Evolutionary conservation across 164 flowering plant species (phyloP), one percentile per base, ranked within the genome.

Genomic region (Amborella trichopoda): DNA sequence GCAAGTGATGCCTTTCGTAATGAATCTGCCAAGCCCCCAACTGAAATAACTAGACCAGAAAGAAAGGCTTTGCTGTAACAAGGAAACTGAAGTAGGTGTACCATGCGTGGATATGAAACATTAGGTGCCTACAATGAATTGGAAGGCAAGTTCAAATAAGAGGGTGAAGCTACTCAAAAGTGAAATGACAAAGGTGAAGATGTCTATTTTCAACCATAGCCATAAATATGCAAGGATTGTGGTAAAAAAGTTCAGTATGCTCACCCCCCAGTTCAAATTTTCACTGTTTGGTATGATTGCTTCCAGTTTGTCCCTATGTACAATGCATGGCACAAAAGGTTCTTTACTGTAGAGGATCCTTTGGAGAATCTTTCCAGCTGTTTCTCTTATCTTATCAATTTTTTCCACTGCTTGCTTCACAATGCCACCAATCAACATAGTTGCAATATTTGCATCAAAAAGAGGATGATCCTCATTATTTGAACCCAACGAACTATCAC

Each of bases 11-110:
- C 78, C 65, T 76, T 87, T 54, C 72, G 73, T 67, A 91, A 68
- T n/a, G 88, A 87, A 49, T 87, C 96, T 80, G 84, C 88, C 62
- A 87, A 56, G 19, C 96, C 99, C 50, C 99, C 99, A 63, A 71
- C 50, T 23, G 96, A 76, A 41, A 80, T 68, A 53, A 91, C 99
- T 53, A 87, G 68, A 26, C 95, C 99, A 54, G 95, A 84, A 37
- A 87, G 50, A n/a, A 91, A 62, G 51, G 49, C 49, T 59, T 59
- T 82, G 54, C 99, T 82, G 50, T 81, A 91, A 53, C 86, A 80
- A 57, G 61, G 60, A 59, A 84, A 59, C 59, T 70, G 64, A 54
- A 87, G 86, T 52, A 87, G 63, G 60, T 71, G 73, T 12, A 91
- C 68, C 53, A 91, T 82, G 18, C 88, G 82, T 62, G 95, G 94